phyloP scores from a whole-genome alignment of 176 grass and related monocot genomes.

The Urochloa ruziziensis region DNA sequence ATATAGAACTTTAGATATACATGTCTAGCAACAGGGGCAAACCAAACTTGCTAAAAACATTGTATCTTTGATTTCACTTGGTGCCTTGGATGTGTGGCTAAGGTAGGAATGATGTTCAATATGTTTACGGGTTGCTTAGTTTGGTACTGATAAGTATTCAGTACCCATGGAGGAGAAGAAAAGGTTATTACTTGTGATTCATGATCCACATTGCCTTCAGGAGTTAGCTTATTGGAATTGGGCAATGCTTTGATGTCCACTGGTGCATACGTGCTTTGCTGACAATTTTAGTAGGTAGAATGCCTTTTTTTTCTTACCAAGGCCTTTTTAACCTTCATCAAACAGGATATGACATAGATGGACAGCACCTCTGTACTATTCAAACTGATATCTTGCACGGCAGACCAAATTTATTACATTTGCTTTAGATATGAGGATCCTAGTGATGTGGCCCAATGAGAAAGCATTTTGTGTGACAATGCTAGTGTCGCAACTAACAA shows the following conservation, averaged over 20 bases:
- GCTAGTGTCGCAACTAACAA: neutral
- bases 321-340: neutral
- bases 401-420: constrained; percentile 5
- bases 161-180: neutral
- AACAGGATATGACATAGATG: neutral
- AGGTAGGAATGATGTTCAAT: neutral
- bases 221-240: neutral
- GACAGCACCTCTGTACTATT: neutral
- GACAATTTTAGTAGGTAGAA: neutral
- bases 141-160: neutral
- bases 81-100: neutral
- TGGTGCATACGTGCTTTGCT: neutral
- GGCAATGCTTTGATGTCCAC: neutral
- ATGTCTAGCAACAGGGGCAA: neutral
- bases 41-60: neutral
- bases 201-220: neutral
- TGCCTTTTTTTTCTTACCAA: neutral
- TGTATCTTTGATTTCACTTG: neutral
- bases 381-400: neutral
- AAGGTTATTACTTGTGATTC: neutral
- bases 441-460: neutral
- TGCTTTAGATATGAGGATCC: neutral
- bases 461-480: neutral
- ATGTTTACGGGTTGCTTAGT: neutral
- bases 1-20: neutral